Evolutionary conservation across 176 grass and related monocot genomes (phyloP), one percentile per base, ranked within the genome.

Genomic region (Carex cristatella): DNA sequence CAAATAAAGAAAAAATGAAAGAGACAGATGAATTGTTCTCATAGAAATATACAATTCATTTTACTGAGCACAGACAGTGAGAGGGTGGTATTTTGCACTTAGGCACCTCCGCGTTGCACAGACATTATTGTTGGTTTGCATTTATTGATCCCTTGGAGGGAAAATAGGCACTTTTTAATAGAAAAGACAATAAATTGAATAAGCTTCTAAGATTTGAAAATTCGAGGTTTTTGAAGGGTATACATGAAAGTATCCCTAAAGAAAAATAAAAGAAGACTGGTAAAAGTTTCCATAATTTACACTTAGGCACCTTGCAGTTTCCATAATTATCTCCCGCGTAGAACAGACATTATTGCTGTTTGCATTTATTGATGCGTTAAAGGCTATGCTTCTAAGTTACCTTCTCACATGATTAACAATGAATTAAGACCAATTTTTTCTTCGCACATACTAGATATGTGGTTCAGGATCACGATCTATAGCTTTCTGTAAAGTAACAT

Each of bases 1-100:
- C 14, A 54, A 76, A 10, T n/a, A 76, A 76, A 54, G 71, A 30
- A 76, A 76, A 49, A 53, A 28, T 53, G 71, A 75, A 75, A 53
- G 71, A 2, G 42, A 74, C 10, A 12, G 4, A n/a, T 74, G 42
- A 74, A 74, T 8, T 23, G 23, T 23, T 74, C 13, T 1, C 9
- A 51, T 12, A 11, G 8, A 49, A 27, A 53, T 27, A n/a, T 28
- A 51, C 19, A 75, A 51, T 75, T 44, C 10, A 53, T 53, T 27
- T 9, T 27, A 30, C 71, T 53, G 10, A 75, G 53, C 32, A 49
- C 5, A 75, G 46, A 12, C 15, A 16, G 44, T 12, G 5, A 75
- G 19, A 5, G 57, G 58, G 46, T 75, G 19, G 1, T 11, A 3
- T n/a, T 74, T 76, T 31, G 19, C 44, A 76, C 48, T 76, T 76